Base-by-base conservation (phyloP, 352 stramenopile species). In the Globisporangium megalacanthum region DNA sequence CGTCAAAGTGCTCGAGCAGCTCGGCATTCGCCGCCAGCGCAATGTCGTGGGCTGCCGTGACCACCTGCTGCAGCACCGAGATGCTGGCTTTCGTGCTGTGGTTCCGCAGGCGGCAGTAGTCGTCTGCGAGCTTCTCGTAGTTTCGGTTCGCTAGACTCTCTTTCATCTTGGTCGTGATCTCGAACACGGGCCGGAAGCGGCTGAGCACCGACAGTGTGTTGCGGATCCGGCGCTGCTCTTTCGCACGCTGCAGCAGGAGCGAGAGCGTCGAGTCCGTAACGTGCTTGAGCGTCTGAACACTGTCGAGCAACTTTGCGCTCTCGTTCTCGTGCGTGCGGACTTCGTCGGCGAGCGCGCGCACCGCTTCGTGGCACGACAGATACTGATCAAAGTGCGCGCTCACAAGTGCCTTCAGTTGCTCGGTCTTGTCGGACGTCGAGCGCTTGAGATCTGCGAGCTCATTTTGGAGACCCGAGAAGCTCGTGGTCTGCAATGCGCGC, bases 361-460 rank as follows among this genome's bases (percentile, higher is more conserved):
- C 82, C 4, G 82, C 72, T 55, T 94, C 84, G 58, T 94, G 84
- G 56, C 82, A 94, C 19, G 76, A 88, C 42, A 94, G 49, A 25
- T 92, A 94, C 61, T 92, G 79, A 54, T 94, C 84, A 54, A 92
- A 94, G 62, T 92, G 84, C 36, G 77, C 75, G 29, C 73, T 84
- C 53, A 92, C 84, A 36, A 94, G 69, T 10, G 78, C 75, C 58
- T 94, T 94, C 44, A 94, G 77, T 63, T 92, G 84, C 57, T 86
- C 75, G 0, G 84, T 94, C 64, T 92, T 94, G 68, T 92, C 81
- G 1, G 77, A 91, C 17, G 79, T 92, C 50, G 77, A 77, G 49
- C 80, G 79, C 58, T 82, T 79, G 37, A 94, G 70, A 47, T 81
- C 73, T 17, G 74, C 70, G n/a, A 94, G 75, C 55, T 85, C 77